A percentile compares a stretch with the other conserved stretches of the same genome.
phyloP scores from a whole-genome alignment of 2,329 filamentous ascomycete species.

The Fusarium kyushuense region DNA sequence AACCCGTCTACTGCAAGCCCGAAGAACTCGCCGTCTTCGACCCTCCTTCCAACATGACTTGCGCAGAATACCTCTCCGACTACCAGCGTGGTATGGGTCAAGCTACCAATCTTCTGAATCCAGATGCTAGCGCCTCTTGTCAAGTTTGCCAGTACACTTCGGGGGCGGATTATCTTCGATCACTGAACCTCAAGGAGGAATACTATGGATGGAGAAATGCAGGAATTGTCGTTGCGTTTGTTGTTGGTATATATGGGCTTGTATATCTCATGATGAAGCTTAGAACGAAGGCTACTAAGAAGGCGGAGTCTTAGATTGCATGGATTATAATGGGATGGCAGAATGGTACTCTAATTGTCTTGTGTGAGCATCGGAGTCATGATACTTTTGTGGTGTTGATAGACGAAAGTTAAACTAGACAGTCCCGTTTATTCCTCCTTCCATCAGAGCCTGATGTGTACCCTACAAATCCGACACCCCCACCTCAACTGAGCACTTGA shows the following conservation, averaged over 20 bases:
- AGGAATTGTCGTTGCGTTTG: conserved; percentile 69
- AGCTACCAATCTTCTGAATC: conserved; percentile 68
- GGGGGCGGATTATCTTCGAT: conserved; percentile 70
- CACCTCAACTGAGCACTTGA: no score
- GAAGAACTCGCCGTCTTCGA: conserved; percentile 65
- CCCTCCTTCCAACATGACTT: conserved; percentile 65
- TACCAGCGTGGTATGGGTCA: conserved; percentile 58
- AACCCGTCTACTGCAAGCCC: conserved; percentile 60
- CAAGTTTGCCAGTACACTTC: conserved; percentile 69
- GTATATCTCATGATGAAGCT: conserved; percentile 62
- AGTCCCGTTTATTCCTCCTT: no score
- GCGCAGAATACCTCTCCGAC: conserved; percentile 65
- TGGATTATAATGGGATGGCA: background rate
- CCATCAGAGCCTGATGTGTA: no score
- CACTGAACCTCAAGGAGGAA: conserved; percentile 70
- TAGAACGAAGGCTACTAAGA: conserved; percentile 61
- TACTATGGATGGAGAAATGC: conserved; percentile 76
- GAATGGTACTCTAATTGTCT: no score
- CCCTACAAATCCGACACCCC: no score
- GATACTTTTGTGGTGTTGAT: no score
- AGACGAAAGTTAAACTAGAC: no score
- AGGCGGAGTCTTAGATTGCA: conserved; percentile 51
- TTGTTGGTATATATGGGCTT: conserved; percentile 63
- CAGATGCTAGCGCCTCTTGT: conserved; percentile 66
- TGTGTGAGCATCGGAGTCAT: no score